phyloP scores from a whole-genome alignment of 2,329 filamentous ascomycete genomes.

The Aspergillus luchuensis region DNA sequence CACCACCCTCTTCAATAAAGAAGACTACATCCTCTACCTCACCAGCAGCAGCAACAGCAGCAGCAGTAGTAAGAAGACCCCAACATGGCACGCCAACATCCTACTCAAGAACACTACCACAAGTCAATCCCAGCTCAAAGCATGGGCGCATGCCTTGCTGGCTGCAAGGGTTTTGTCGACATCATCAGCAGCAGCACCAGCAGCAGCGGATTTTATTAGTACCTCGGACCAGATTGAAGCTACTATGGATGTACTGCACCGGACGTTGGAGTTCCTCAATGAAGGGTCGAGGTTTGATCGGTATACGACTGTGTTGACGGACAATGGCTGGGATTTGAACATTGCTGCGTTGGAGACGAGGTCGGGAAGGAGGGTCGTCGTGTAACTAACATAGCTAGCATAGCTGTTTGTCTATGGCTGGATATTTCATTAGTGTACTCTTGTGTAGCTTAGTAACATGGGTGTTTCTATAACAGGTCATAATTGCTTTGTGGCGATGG shows the following conservation, averaged over 20 bases:
- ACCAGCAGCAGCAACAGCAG: conserved; percentile 18
- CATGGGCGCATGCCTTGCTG: conserved; percentile 64
- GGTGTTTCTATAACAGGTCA: too few species aligned
- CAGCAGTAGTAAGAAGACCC: background rate
- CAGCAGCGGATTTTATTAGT: too few species aligned
- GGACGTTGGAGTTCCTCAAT: conserved; percentile 46
- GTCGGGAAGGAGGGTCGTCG: conserved; percentile 47
- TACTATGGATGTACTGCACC: conserved; percentile 41
- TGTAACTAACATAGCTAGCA: background rate
- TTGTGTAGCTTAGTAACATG: background rate
- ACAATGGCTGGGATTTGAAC: conserved; percentile 67
- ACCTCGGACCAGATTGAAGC: background rate
- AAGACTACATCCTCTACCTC: conserved; percentile 65
- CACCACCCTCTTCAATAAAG: conserved; percentile 52
- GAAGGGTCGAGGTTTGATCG: conserved; percentile 47
- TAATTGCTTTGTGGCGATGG: too few species aligned
- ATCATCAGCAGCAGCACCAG: background rate
- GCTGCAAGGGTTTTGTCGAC: conserved; percentile 39
- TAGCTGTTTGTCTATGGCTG: background rate
- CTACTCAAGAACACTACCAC: conserved; percentile 63
- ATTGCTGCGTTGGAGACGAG: conserved; percentile 67
- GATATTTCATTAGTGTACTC: too few species aligned
- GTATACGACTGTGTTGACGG: conserved; percentile 45
- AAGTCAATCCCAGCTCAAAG: conserved; percentile 56
- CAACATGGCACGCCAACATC: conserved; percentile 53